Evolutionary conservation across 164 flowering plant genomes (phyloP).

Genomic region (Magnolia kwangsiensis): DNA sequence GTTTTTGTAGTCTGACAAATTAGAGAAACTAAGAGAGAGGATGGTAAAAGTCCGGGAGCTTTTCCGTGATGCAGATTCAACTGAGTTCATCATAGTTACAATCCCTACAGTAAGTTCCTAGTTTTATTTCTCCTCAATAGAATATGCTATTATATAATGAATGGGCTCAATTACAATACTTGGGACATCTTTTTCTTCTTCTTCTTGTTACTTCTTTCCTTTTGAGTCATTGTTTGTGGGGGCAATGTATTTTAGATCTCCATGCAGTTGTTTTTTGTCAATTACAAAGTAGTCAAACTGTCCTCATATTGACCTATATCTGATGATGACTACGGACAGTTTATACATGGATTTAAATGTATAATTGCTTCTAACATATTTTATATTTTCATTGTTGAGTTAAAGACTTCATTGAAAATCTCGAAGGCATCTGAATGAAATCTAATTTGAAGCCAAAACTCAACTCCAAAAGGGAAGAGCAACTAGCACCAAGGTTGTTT

Average conservation of each 20-base stretch:
- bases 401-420: no score
- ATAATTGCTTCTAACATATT: no score
- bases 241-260: background rate
- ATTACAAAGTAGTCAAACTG: background rate
- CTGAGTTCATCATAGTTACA: conserved; percentile 88
- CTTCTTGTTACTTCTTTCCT: background rate
- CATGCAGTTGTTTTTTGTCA: background rate
- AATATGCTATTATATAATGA: background rate
- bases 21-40: conserved; percentile 79
- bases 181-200: background rate
- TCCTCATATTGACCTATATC: background rate
- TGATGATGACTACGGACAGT: no score
- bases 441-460: no score
- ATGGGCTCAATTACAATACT: background rate
- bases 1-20: conserved; percentile 57
- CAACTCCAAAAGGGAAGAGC: no score
- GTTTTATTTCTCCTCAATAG: background rate
- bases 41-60: conserved; percentile 89
- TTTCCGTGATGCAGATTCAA: conserved; percentile 66
- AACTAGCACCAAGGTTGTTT: no score
- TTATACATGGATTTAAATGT: no score
- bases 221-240: background rate
- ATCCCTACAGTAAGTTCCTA: conserved; percentile 71
- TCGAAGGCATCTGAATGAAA: no score
- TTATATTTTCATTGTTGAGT: no score